These are phyloP conservation scores for Pseudopithomyces maydicus DNA, from an alignment of 2,329 filamentous ascomycete genomes.

Conservation along the genomic window DNA sequence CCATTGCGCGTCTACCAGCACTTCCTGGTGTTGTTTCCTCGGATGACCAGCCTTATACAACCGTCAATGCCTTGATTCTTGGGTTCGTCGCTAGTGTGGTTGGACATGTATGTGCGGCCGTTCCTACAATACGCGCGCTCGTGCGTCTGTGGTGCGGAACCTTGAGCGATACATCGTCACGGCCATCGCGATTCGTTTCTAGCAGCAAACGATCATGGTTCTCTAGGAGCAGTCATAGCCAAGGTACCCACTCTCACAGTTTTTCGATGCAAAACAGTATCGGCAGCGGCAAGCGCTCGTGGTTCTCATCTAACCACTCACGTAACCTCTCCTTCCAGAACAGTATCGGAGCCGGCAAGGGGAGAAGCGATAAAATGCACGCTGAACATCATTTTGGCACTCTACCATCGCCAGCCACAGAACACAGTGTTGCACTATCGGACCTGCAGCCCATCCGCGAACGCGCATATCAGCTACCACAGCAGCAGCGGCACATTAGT, in stretches of 20 bases:
- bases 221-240: not conserved
- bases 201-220: not conserved
- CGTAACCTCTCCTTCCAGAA: no score
- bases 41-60: conserved; percentile 1
- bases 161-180: not conserved
- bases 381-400: not conserved
- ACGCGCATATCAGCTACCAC: not conserved
- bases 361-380: not conserved
- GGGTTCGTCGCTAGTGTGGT: conserved; percentile 1
- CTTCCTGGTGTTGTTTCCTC: conserved; percentile 1
- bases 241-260: not conserved
- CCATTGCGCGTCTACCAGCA: not conserved
- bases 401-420: not conserved
- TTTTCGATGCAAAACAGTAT: not conserved
- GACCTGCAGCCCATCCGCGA: not conserved
- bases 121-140: conserved; percentile 4
- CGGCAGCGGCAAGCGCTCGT: no score
- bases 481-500: not conserved
- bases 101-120: not conserved
- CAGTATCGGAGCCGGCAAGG: not conserved
- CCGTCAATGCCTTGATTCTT: not conserved
- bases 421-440: not conserved
- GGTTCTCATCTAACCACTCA: no score
- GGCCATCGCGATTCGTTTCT: not conserved
- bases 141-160: not conserved